Evolutionary conservation across 2,329 filamentous ascomycete species (phyloP).

Genomic region (Zymoseptoria crescenta): DNA sequence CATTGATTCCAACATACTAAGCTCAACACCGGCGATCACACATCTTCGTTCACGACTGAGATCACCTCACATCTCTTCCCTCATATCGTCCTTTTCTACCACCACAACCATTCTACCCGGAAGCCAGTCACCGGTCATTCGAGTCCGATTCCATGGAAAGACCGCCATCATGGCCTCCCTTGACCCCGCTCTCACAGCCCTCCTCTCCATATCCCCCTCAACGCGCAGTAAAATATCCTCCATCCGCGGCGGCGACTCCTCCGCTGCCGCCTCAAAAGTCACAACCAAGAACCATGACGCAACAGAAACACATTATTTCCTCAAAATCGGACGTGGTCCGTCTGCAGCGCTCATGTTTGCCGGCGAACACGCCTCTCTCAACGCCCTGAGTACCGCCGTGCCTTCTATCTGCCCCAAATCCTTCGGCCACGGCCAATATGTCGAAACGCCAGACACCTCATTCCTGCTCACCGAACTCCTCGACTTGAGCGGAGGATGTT

Average conservation of each 20-base stretch:
- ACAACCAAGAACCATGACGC: slow-evolving; percentile 41
- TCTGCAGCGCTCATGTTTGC: slow-evolving; percentile 62
- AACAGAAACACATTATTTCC: slow-evolving; percentile 53
- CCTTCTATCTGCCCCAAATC: slow-evolving; percentile 69
- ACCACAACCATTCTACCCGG: background rate
- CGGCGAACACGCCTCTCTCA: slow-evolving; percentile 76
- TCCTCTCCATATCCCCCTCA: slow-evolving; percentile 51
- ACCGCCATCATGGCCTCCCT: slow-evolving; percentile 26
- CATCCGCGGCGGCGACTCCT: slow-evolving; percentile 58
- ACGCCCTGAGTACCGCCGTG: slow-evolving; percentile 65
- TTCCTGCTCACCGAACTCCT: slow-evolving; percentile 72
- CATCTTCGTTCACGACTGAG: too few species aligned
- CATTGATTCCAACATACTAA: too few species aligned
- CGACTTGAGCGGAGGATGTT: slow-evolving; percentile 45
- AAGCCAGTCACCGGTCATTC: background rate
- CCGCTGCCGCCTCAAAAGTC: slow-evolving; percentile 57
- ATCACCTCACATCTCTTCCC: too few species aligned
- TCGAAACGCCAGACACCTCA: slow-evolving; percentile 40
- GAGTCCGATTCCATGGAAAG: background rate
- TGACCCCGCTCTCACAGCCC: slow-evolving; percentile 55
- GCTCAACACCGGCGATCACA: too few species aligned
- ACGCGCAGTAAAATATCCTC: slow-evolving; percentile 50
- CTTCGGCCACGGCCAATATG: slow-evolving; percentile 60
- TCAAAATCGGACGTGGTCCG: slow-evolving; percentile 59
- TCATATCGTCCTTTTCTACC: background rate